phyloP scores from a whole-genome alignment of 805 yeast species.

The Saccharomycopsis sp. region DNA sequence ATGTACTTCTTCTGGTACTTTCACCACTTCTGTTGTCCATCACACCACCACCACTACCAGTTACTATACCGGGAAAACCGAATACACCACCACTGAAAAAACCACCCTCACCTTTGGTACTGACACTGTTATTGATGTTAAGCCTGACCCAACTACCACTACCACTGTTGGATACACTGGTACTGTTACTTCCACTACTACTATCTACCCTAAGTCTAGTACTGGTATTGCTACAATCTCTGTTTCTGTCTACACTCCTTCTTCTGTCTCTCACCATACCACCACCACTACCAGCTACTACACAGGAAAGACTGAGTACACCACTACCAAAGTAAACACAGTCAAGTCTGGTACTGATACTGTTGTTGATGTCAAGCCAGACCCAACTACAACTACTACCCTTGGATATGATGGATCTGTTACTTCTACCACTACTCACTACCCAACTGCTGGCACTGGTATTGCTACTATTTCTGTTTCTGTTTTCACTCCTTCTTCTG shows the following conservation, averaged over 20 bases:
- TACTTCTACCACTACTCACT: not conserved
- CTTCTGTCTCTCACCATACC: not conserved
- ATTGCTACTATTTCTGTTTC: not conserved
- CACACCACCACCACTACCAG: not conserved
- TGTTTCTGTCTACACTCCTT: not conserved
- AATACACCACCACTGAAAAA: not conserved
- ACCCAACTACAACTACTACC: slow-evolving; percentile 1
- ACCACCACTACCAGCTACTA: slow-evolving; percentile 2
- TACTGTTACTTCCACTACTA: not conserved
- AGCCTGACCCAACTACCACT: slow-evolving; percentile 1
- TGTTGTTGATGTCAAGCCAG: slow-evolving; percentile 9
- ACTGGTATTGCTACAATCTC: not conserved
- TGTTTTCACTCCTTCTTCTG: not conserved
- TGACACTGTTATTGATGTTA: not conserved
- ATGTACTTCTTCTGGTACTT: not conserved
- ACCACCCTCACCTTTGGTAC: slow-evolving; percentile 4
- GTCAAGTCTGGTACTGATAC: slow-evolving; percentile 1
- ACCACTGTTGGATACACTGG: slow-evolving; percentile 3
- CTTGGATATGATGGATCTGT: not conserved
- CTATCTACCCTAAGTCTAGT: not conserved
- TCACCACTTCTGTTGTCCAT: slow-evolving; percentile 2
- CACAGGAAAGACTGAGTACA: not conserved
- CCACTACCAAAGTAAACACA: not conserved
- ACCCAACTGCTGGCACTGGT: not conserved
- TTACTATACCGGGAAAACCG: slow-evolving; percentile 1